A percentile compares a stretch with the other conserved stretches of the same genome.
These are phyloP conservation scores for Conringia planisiliqua DNA, from an alignment of 345 rosid genomes.

Conservation along the genomic window DNA sequence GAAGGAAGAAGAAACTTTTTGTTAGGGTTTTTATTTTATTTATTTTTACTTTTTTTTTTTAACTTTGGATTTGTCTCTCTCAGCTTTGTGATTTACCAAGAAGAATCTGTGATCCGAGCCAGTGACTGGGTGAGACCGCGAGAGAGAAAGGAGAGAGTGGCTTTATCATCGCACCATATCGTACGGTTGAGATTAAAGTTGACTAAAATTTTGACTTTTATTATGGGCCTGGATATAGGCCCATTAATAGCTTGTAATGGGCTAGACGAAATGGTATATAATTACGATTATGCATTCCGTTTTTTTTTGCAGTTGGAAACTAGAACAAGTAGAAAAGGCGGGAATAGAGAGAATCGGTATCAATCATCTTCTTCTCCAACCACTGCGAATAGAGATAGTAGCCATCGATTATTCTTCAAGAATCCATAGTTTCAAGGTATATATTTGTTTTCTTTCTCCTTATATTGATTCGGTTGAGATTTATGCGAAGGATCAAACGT, in stretches of 20 bases:
- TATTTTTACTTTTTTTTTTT: not conserved
- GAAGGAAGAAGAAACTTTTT: not conserved
- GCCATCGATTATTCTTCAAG: not conserved
- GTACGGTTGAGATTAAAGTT: conserved; percentile 5
- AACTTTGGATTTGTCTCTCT: not conserved
- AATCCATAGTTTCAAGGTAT: not conserved
- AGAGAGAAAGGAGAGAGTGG: not conserved
- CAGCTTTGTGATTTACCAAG: conserved; percentile 13
- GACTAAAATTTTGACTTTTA: not conserved
- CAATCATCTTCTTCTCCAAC: conserved; percentile 21
- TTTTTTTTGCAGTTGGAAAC: not conserved
- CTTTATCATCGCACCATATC: not conserved
- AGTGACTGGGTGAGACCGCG: not conserved
- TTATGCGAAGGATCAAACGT: not conserved
- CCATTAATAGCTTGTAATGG: not conserved
- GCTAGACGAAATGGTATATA: not conserved
- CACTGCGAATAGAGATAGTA: not conserved
- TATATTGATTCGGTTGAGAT: not conserved
- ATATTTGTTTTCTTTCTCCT: not conserved
- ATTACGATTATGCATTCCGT: not conserved
- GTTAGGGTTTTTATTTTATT: conserved; percentile 11
- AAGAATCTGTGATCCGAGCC: conserved; percentile 17
- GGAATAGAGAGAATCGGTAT: conserved; percentile 6
- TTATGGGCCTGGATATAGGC: not conserved
- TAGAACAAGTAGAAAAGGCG: conserved; percentile 1